Percentiles rank a stretch among this genome's conserved stretches.
These are phyloP conservation scores for Raphanus hybrid DNA, from an alignment of 441 rosid genomes.

Conservation along the genomic window DNA sequence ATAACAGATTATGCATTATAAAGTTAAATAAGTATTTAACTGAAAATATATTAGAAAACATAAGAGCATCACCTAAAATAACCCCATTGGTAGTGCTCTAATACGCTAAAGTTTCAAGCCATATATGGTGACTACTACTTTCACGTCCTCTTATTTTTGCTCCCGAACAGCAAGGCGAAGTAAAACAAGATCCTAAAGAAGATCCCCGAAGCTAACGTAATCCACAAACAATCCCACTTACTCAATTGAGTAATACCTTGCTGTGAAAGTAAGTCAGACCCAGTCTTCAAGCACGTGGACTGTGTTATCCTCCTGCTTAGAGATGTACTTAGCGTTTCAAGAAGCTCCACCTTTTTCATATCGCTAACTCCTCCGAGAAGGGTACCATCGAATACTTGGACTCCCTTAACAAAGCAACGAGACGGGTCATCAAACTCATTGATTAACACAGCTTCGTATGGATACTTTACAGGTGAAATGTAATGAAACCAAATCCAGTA, in stretches of 20 bases:
- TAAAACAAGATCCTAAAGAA: conserved; percentile 14
- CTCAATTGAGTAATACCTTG: neutral
- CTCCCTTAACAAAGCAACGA: conserved; percentile 10
- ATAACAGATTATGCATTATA: too few relatives aligned
- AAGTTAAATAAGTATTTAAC: too few relatives aligned
- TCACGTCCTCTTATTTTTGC: conserved; percentile 13
- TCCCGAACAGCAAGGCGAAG: conserved; percentile 10
- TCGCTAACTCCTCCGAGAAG: neutral
- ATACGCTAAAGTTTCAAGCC: neutral
- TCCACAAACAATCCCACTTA: conserved; percentile 14
- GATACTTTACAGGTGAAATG: neutral
- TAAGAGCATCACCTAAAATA: too few relatives aligned
- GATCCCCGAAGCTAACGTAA: conserved; percentile 1
- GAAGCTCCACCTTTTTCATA: neutral
- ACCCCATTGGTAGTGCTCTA: neutral
- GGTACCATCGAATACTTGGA: conserved; percentile 4
- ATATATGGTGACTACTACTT: neutral
- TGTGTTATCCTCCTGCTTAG: neutral
- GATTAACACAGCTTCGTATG: neutral
- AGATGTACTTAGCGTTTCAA: conserved; percentile 1
- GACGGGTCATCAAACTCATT: conserved; percentile 4
- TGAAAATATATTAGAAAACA: too few relatives aligned
- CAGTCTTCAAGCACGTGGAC: conserved; percentile 8
- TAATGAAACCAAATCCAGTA: conserved; percentile 15
- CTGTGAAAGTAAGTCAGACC: neutral